Evolutionary conservation across 2,329 filamentous ascomycete species (phyloP).

Genomic region (Monosporascus sp.): DNA sequence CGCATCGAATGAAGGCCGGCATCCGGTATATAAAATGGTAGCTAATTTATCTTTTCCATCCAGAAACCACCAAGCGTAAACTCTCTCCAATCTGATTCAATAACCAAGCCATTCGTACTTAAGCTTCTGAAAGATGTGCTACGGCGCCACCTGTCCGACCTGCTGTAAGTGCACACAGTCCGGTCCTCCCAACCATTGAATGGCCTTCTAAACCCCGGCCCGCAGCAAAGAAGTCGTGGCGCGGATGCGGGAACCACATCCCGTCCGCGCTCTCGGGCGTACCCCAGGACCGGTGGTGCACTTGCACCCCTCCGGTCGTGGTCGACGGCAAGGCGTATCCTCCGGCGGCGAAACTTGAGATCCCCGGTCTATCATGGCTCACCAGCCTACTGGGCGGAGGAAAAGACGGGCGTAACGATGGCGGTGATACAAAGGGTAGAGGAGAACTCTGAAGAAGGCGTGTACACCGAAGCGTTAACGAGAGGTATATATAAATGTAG

Average conservation of each 20-base stretch:
- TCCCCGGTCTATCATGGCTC: slow-evolving; percentile 36
- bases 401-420: slow-evolving; percentile 4
- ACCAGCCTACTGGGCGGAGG: slow-evolving; percentile 22
- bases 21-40: neutral
- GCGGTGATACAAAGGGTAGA: slow-evolving; percentile 7
- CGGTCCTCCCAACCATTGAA: neutral
- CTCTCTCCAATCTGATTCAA: neutral
- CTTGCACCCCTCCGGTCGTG: slow-evolving; percentile 38
- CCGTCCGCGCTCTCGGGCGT: slow-evolving; percentile 38
- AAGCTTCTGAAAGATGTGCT: slow-evolving; percentile 18
- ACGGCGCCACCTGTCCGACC: slow-evolving; percentile 16
- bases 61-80: neutral
- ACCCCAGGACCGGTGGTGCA: slow-evolving; percentile 42
- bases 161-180: slow-evolving; percentile 10
- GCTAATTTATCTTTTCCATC: neutral
- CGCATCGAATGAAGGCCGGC: slow-evolving; percentile 9
- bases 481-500: neutral
- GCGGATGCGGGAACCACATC: slow-evolving; percentile 45
- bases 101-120: neutral
- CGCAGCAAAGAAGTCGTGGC: slow-evolving; percentile 43
- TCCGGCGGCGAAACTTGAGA: slow-evolving; percentile 33
- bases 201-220: neutral
- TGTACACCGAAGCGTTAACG: neutral
- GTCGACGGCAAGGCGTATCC: slow-evolving; percentile 42
- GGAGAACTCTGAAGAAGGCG: slow-evolving; percentile 9